Percentiles rank a stretch among this genome's conserved stretches.
These are phyloP conservation scores for Heliophila coronopifolia DNA, from an alignment of 441 rosid species.

Conservation along the genomic window DNA sequence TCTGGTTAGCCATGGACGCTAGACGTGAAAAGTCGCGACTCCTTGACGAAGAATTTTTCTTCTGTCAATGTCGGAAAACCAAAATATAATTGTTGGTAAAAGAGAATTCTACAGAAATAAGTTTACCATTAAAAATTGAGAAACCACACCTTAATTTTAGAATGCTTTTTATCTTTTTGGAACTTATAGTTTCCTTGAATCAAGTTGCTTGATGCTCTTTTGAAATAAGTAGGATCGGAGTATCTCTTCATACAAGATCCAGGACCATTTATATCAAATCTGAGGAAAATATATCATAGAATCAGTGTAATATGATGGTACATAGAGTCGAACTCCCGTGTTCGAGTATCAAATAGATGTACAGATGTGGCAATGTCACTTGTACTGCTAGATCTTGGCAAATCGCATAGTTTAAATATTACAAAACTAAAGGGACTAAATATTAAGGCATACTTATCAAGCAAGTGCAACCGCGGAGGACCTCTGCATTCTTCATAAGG, in stretches of 20 bases:
- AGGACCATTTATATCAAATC: slow-evolving; percentile 78
- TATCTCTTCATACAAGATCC: slow-evolving; percentile 92
- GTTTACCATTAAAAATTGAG: background rate
- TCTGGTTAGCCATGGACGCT: slow-evolving; percentile 47
- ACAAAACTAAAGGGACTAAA: no score
- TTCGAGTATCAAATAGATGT: no score
- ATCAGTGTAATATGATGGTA: slow-evolving; percentile 24
- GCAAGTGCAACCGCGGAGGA: slow-evolving; percentile 73
- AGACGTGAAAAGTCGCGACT: slow-evolving; percentile 48
- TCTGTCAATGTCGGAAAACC: slow-evolving; percentile 43
- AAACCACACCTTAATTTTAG: slow-evolving; percentile 57
- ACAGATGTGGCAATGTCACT: no score
- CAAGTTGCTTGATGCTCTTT: slow-evolving; percentile 46
- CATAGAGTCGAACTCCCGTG: no score
- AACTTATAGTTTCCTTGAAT: slow-evolving; percentile 43
- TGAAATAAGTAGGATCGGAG: slow-evolving; percentile 85
- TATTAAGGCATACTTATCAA: slow-evolving; percentile 81
- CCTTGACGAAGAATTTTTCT: slow-evolving; percentile 50
- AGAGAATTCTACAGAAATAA: background rate
- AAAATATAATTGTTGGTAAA: background rate
- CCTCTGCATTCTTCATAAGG: slow-evolving; percentile 78
- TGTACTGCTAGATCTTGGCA: no score
- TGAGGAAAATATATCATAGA: slow-evolving; percentile 32
- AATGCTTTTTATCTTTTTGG: slow-evolving; percentile 44
- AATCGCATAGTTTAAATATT: no score